Percentiles rank a stretch among this genome's conserved stretches.
phyloP scores from a whole-genome alignment of 345 rosid genomes.

The Hibiscus trionum region DNA sequence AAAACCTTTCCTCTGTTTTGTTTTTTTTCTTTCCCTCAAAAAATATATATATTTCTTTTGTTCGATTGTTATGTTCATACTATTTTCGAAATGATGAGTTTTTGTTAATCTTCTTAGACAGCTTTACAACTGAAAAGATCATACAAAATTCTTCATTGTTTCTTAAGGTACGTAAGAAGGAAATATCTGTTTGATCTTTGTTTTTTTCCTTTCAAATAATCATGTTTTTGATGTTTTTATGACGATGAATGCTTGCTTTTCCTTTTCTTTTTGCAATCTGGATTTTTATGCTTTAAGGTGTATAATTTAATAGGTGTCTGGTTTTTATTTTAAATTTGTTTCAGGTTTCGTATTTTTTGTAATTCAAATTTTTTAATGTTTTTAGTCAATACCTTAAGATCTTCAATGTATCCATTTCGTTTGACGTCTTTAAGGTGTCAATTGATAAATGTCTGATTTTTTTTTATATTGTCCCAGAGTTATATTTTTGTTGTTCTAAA shows the following conservation, averaged over 20 bases:
- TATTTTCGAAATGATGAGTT: constrained; percentile 15
- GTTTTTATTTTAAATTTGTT: too few species aligned
- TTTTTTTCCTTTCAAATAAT: neutral
- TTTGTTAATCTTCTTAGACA: neutral
- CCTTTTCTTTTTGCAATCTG: neutral
- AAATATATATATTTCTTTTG: too few species aligned
- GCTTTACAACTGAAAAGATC: constrained; percentile 29
- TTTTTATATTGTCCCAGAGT: neutral
- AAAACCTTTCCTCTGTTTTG: neutral
- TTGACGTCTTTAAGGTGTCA: neutral
- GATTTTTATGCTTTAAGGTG: neutral
- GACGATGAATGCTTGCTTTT: neutral
- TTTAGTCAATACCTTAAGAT: too few species aligned
- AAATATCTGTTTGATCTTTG: neutral
- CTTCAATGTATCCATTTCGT: too few species aligned
- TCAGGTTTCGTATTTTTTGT: too few species aligned
- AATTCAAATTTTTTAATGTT: too few species aligned
- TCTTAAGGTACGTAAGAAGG: constrained; percentile 20
- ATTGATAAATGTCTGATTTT: neutral
- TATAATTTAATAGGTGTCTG: neutral
- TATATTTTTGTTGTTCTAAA: neutral
- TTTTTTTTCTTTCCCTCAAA: neutral
- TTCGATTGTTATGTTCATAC: constrained; percentile 7
- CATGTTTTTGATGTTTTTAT: neutral
- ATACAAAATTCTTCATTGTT: constrained; percentile 10